phyloP scores from a whole-genome alignment of 2,329 filamentous ascomycete genomes.

The Colletotrichum sp. region DNA sequence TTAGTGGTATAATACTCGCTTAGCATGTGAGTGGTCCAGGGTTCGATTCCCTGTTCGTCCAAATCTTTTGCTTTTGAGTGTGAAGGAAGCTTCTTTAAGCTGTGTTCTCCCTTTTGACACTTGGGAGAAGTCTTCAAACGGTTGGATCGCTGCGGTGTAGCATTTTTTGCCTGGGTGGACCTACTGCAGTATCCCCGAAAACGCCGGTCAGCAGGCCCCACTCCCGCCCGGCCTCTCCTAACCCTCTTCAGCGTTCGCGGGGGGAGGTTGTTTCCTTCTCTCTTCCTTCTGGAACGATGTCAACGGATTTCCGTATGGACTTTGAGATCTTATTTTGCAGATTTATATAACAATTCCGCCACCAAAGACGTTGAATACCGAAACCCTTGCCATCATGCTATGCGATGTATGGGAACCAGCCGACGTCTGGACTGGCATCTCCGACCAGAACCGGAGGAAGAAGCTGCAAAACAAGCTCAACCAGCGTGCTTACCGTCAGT shows the following conservation, averaged over 20 bases:
- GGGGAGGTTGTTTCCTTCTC: not conserved
- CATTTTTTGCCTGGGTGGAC: not conserved
- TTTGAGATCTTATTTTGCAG: not conserved
- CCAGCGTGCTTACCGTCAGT: conserved; percentile 3
- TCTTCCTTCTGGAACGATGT: not conserved
- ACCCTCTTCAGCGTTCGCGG: not conserved
- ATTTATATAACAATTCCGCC: not conserved
- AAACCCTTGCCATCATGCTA: not conserved
- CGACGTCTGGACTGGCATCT: not conserved
- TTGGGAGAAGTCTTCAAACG: fast-evolving
- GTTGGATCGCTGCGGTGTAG: not conserved
- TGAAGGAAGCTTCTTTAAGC: fast-evolving
- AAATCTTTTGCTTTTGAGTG: not conserved
- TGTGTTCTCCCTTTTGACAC: not conserved
- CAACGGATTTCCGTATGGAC: not conserved
- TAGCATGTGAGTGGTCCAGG: conserved; percentile 22
- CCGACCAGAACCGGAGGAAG: not conserved
- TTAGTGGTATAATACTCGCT: conserved; percentile 23
- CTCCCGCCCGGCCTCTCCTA: not conserved
- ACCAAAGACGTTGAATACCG: not conserved
- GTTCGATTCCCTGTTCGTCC: conserved; percentile 22
- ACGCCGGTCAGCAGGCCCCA: not conserved
- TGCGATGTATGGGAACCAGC: not conserved
- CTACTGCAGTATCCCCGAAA: not conserved
- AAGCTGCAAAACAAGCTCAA: conserved; percentile 9